Evolutionary conservation across 768 basidiomycete genomes (phyloP), one percentile per base, ranked within the genome.

Genomic region (Pholiota molesta): DNA sequence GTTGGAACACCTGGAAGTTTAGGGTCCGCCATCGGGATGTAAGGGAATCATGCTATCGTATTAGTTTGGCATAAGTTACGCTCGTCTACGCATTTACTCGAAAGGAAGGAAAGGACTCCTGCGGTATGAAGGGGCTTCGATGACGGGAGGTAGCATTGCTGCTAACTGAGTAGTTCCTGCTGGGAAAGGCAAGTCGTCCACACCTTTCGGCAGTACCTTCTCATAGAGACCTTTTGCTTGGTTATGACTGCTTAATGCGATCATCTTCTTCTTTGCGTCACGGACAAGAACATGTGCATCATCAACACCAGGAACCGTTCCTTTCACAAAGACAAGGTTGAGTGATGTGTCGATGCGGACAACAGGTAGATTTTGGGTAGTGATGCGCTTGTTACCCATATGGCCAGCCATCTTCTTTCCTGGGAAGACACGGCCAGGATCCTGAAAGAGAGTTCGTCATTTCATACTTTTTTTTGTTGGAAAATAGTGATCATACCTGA

Each of bases 321-420:
- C 97, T 60, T 89, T 86, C 57, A 99, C 88, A 74, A 91, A 99
- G 60, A 99, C 81, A 57, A 98, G 85, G 75, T 99, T 90, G 52
- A 97, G 86, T 14, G 79, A 77, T 21, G 86, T 86, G 79, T 99
- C 97, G 62, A 99, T 84, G 21, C 95, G 91, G 59, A 95, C 84
- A 45, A 99, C 94, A 0, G 89, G 75, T 26, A 99, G 86, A 72
- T 98, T 99, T 70, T 97, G 95, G 14, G 83, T 82, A 8, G 97
- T 99, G 9, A 85, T 84, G 42, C 89, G 88, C 64, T 86, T 82
- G 59, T 88, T 90, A 54, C 97, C 97, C 81, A 98, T 88, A 23
- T 89, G 89, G 35, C 97, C 97, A 10, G 97, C 88, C 97, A 97
- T 98, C 81, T 98, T 99, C 79, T 95, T 97, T 39, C 97, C 97